Conservation (phyloP, 306 rosid genomes). For the Trifolium repens region DNA sequence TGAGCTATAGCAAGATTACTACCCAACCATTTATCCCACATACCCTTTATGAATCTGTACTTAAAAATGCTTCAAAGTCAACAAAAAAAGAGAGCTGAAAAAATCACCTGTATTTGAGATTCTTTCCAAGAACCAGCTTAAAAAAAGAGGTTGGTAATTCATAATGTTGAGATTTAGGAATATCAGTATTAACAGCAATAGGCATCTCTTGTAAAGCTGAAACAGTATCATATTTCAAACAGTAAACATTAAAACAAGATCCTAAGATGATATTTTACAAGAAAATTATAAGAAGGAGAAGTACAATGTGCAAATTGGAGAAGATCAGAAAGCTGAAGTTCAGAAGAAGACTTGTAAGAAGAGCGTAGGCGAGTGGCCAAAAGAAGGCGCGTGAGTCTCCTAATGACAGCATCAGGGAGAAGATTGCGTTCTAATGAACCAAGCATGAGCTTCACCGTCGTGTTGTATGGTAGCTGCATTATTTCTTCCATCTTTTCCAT, state of each 20-base stretch:
- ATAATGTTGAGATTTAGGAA: conserved; percentile 79
- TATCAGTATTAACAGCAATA: conserved; percentile 76
- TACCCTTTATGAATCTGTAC: not conserved
- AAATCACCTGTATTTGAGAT: conserved; percentile 84
- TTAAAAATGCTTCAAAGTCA: not conserved
- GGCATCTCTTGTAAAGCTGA: conserved; percentile 88
- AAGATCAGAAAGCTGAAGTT: conserved; percentile 72
- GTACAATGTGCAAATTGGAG: conserved; percentile 65
- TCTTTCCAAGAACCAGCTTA: conserved; percentile 75
- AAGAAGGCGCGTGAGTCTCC: conserved; percentile 72
- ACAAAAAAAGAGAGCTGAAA: not conserved
- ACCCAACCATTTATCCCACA: not conserved
- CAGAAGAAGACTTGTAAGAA: conserved; percentile 60
- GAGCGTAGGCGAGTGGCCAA: conserved; percentile 80
- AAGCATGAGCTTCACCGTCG: conserved; percentile 56
- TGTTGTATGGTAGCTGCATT: conserved; percentile 54
- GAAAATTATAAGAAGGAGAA: not conserved
- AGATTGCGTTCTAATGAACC: conserved; percentile 68
- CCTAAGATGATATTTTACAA: too few species aligned
- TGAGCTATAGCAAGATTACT: not conserved
- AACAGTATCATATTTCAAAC: conserved; percentile 15
- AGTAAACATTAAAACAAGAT: not conserved
- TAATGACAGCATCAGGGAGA: conserved; percentile 64
- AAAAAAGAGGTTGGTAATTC: conserved; percentile 93
- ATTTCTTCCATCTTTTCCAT: conserved; percentile 41